A percentile compares a stretch with the other conserved stretches of the same genome.
These are phyloP conservation scores for Hypoxylon lenormandii DNA, from an alignment of 495 filamentous ascomycete species.

Conservation along the genomic window DNA sequence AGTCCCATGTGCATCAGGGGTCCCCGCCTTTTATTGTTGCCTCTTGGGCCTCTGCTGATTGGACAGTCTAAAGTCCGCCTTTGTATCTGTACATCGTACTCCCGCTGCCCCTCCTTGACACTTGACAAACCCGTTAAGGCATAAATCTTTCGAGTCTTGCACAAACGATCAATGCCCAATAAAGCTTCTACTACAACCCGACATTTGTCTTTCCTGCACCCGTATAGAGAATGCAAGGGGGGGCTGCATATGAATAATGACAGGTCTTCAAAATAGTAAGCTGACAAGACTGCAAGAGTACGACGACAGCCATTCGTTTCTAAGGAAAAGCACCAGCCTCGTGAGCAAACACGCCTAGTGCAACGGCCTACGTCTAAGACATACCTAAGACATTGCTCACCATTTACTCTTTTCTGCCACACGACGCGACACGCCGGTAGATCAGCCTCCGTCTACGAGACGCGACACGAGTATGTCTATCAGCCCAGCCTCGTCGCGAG, in stretches of 20 bases:
- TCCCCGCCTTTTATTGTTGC: slow-evolving; percentile 30
- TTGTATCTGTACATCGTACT: slow-evolving; percentile 14
- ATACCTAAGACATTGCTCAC: not conserved
- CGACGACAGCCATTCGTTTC: slow-evolving; percentile 2
- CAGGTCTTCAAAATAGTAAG: slow-evolving; percentile 29
- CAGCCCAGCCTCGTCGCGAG: slow-evolving; percentile 24
- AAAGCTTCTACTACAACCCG: slow-evolving; percentile 9
- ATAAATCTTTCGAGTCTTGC: slow-evolving; percentile 25
- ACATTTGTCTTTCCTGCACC: slow-evolving; percentile 2
- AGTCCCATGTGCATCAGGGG: slow-evolving; percentile 31
- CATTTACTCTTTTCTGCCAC: too few relatives aligned
- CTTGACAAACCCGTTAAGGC: slow-evolving; percentile 24
- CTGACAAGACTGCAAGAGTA: slow-evolving; percentile 21
- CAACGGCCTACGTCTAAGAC: slow-evolving; percentile 14
- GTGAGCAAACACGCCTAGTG: not conserved
- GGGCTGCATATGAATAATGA: slow-evolving; percentile 5
- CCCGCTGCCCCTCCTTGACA: slow-evolving; percentile 6
- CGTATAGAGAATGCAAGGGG: slow-evolving; percentile 37
- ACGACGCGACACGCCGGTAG: slow-evolving; percentile 7
- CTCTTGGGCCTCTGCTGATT: slow-evolving; percentile 21
- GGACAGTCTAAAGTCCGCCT: slow-evolving; percentile 35
- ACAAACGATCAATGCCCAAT: slow-evolving; percentile 38
- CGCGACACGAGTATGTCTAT: slow-evolving; percentile 1
- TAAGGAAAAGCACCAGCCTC: not conserved
- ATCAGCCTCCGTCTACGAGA: slow-evolving; percentile 28